These are phyloP conservation scores for Andrographis paniculata DNA, from an alignment of 305 asterid species.

Conservation along the genomic window DNA sequence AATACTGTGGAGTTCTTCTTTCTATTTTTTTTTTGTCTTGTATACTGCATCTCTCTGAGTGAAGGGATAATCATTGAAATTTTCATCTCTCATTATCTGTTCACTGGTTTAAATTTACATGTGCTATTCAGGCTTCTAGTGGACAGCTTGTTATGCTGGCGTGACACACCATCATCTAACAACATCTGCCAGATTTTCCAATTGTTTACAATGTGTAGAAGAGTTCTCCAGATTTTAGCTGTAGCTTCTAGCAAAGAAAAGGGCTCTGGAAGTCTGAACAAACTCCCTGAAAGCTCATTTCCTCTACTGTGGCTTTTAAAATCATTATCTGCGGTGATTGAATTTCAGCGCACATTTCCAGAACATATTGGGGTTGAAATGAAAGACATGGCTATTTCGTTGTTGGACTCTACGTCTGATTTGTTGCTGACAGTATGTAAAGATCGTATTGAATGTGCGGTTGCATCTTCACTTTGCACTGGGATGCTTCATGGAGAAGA, in stretches of 20 bases:
- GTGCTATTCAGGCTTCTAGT: conserved; percentile 68
- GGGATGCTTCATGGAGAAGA: conserved; percentile 29
- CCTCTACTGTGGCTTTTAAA: conserved; percentile 69
- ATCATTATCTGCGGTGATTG: conserved; percentile 52
- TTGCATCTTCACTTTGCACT: conserved; percentile 25
- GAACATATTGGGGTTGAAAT: conserved; percentile 36
- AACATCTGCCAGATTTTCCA: conserved; percentile 40
- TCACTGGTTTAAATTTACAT: conserved; percentile 17
- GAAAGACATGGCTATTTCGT: conserved; percentile 34
- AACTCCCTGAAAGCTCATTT: conserved; percentile 29
- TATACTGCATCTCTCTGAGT: no score
- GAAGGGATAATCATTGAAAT: conserved; percentile 9
- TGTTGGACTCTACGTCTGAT: conserved; percentile 65
- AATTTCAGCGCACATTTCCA: conserved; percentile 33
- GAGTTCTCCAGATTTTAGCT: conserved; percentile 46
- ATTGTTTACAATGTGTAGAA: conserved; percentile 78
- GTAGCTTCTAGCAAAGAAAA: conserved; percentile 45
- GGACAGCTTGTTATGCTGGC: conserved; percentile 45
- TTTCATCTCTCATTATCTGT: conserved; percentile 17
- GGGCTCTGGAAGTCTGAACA: conserved; percentile 23
- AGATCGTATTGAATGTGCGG: conserved; percentile 33
- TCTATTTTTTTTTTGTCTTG: no score
- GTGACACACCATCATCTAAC: conserved; percentile 17
- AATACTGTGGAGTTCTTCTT: no score
- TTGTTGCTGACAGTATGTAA: conserved; percentile 40